Base-by-base conservation (phyloP, 1,139 yeast species). In the Blastobotrys apis region DNA sequence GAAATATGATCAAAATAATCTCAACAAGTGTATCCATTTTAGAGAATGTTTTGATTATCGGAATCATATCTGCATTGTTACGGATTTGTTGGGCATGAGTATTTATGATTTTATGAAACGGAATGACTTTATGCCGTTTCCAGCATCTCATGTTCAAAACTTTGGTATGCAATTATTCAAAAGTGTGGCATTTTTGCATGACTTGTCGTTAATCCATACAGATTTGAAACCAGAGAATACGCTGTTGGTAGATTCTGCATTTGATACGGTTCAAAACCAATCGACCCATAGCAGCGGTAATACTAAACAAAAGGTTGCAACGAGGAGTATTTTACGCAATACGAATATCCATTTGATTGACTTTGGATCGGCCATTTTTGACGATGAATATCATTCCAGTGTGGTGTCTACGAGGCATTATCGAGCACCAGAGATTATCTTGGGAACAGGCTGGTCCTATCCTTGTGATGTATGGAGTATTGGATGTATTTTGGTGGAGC, bases 391-490 rank as follows among this genome's bases (percentile, higher is more conserved):
- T 62, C 99, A 94, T 67, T 81, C 94, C 8, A 80, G 84, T 30
- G 81, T 94, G 21, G 96, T 94, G 9, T 85, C 95, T 12, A 92
- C 75, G 9, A 74, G 99, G 45, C 98, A 94, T 65, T 94, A 94
- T 65, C 72, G 99, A 47, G 98, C 98, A 0, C 98, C 98, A 0
- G 99, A 94, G 63, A 88, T 94, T 53, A 90, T 92, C 2, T 68
- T 94, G 31, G 97, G 97, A 1, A 74, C 79, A 29, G 97, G 97
- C 31, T 94, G 98, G 74, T 84, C 95, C 3, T 83, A 75, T 26
- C 95, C 98, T 1, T 92, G 98, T 65, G 99, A 94, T 64, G 71
- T 92, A 67, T 94, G 98, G 99, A 86, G 96, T 1, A 75, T 92
- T 45, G 99, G 97, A 0, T 90, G 98, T 63, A 88, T 94, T 13